phyloP scores from a whole-genome alignment of 23 red algal species.

The Gracilaria gracilis region DNA sequence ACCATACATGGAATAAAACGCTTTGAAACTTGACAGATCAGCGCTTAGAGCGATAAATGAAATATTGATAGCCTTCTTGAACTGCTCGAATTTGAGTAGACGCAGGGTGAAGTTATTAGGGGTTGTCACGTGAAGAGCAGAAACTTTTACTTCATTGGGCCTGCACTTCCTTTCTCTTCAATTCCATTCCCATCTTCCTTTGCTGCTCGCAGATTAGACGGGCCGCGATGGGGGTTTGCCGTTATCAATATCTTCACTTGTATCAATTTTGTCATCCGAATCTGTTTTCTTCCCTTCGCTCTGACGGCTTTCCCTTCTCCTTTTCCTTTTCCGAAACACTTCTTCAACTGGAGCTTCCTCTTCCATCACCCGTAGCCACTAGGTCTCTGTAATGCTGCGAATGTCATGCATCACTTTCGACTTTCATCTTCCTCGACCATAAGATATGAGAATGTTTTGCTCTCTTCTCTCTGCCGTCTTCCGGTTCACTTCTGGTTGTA shows the following conservation, averaged over 20 bases:
- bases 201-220: neutral
- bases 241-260: conserved; percentile 25
- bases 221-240: neutral
- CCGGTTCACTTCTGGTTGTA: conserved; percentile 67
- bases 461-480: conserved; percentile 68
- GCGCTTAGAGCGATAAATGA: conserved; percentile 44
- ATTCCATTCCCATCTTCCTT: neutral
- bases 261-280: neutral
- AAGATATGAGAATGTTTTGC: conserved; percentile 61
- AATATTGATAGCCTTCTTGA: conserved; percentile 67
- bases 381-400: conserved; percentile 64
- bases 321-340: conserved; percentile 49
- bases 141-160: conserved; percentile 32
- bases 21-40: conserved; percentile 71
- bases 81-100: conserved; percentile 52
- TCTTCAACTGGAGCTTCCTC: conserved; percentile 64
- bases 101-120: conserved; percentile 71
- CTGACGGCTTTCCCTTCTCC: conserved; percentile 28
- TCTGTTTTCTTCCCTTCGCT: conserved; percentile 18
- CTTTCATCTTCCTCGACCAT: conserved; percentile 72
- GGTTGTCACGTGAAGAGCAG: conserved; percentile 48
- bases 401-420: conserved; percentile 45
- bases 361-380: conserved; percentile 74
- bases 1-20: conserved; percentile 70
- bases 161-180: neutral